Base-by-base conservation (phyloP, 768 basidiomycete genomes). In the Suillus bovinus region DNA sequence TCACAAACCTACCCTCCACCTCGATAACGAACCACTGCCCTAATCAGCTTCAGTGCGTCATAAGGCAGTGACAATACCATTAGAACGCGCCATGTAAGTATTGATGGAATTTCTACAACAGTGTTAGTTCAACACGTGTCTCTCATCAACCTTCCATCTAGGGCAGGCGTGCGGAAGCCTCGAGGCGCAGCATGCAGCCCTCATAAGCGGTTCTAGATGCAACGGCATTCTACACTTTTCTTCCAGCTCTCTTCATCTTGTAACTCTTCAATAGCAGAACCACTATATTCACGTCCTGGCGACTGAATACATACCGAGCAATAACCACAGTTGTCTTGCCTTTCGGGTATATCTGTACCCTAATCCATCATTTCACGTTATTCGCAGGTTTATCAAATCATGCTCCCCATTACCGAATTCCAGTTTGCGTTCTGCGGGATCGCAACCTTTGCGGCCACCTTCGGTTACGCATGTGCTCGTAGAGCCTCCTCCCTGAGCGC, bases 401-500 rank as follows among this genome's bases (percentile, higher is more conserved):
- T 84, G 81, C 72, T 85, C 64, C 82, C 83, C 57, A 77, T 81
- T 17, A 75, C 75, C 58, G 85, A 86, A 63, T 77, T 85, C 69
- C 84, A 82, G 72, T 77, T 84, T 62, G 80, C 84, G 33, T 79
- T 84, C 60, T 82, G 80, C 58, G 82, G 84, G 63, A 76, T 87
- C 61, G 84, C 85, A 34, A 85, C 85, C 17, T 80, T 86, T 65
- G 84, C 85, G 59, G 85, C 84, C 9, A 83, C 82, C 16, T 79
- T 86, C 29, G 83, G 85, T 56, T 87, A 86, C 65, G 82, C 84
- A 4, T 85, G 78, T 64, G 74, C 81, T 24, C 81, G 84, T 57
- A 81, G 80, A 61, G 72, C 71, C 11, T 66, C 59, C 36, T 52
- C 60, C 22, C 63, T 52, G 29, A n/a, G 68, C 42, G 56, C 72